A percentile compares a stretch with the other conserved stretches of the same genome.
Evolutionary conservation across 306 rosid genomes (phyloP).

Genomic region (Luffa acutangula): DNA sequence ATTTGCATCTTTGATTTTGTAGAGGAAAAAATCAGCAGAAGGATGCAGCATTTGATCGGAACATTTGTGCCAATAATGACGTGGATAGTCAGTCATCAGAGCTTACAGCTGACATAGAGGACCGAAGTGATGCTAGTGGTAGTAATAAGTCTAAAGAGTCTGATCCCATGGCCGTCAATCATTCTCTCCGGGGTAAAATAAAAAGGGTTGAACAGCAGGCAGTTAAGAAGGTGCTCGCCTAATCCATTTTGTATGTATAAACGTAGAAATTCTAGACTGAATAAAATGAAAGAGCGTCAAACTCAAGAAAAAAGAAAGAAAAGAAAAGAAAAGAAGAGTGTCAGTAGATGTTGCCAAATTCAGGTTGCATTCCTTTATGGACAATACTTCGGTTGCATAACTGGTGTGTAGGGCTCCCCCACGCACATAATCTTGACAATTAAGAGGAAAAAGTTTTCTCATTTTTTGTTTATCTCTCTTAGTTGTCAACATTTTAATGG

Average conservation of each 20-base stretch:
- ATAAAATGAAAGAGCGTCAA: neutral
- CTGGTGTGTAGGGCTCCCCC: too few species aligned
- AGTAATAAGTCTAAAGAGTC: slow-evolving; percentile 42
- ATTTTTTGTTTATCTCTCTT: too few species aligned
- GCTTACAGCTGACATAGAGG: slow-evolving; percentile 34
- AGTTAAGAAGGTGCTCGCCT: slow-evolving; percentile 43
- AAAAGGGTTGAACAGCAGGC: slow-evolving; percentile 51
- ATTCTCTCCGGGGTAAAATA: slow-evolving; percentile 39
- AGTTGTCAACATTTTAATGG: too few species aligned
- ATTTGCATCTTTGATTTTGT: slow-evolving; percentile 24
- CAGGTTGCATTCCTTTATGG: neutral
- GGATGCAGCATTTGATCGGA: slow-evolving; percentile 38
- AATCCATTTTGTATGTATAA: neutral
- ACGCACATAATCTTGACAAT: too few species aligned
- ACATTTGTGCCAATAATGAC: slow-evolving; percentile 57
- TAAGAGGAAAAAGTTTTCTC: too few species aligned
- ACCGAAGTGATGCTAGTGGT: slow-evolving; percentile 33
- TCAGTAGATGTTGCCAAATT: neutral
- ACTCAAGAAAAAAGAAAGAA: neutral
- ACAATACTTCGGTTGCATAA: too few species aligned
- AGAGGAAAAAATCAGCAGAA: slow-evolving; percentile 55
- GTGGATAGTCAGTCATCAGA: slow-evolving; percentile 48
- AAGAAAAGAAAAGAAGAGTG: neutral
- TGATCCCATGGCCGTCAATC: slow-evolving; percentile 34
- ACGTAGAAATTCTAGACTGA: neutral